Evolutionary conservation across 805 yeast species (phyloP), one percentile per base, ranked within the genome.

Genomic region (Yamadazyma laniorum): DNA sequence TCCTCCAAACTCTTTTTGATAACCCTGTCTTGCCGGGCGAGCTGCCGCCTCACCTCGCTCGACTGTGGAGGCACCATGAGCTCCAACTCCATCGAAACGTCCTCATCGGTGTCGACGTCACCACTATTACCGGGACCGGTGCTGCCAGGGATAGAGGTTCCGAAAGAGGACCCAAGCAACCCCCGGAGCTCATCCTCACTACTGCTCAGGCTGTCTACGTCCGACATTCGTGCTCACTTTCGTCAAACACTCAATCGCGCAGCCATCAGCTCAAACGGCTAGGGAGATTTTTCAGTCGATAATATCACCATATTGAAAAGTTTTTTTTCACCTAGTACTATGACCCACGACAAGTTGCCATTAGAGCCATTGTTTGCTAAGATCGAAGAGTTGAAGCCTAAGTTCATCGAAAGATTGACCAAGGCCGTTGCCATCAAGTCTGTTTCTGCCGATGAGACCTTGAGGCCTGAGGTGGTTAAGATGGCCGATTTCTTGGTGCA

Each of bases 401-500:
- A 72, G 44, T 90, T 84, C 70, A 79, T 85, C 50, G 67, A 75
- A 39, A 72, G 95, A 50, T 74, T 93, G 43, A 63, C 80, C 29
- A 72, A 82, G 35, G 97, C 97, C n/a, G 89, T 93, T 32, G 85
- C 88, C 43, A 93, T 91, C 51, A 95, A 96, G 33, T 90, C 97
- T 7, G 98, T 93, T 32, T 89, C 97, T 4, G 80, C 87, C 28
- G 99, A 93, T 58, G 95, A 89, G 56, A 61, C 80, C 9, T 75
- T 87, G 50, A 85, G 99, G 64, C 93, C 95, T 19, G 72, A 83
- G 58, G 98, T 93, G 32, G 81, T 88, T 44, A 82, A 80, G 57
- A 93, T 95, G 86, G 95, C 95, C 25, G 75, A 85, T 34, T 93
- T 85, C 63, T 69, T 93, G 42, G 79, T 77, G 40, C 60, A 63